phyloP scores from a whole-genome alignment of 1,139 yeast genomes.

The Taphrina populina region DNA sequence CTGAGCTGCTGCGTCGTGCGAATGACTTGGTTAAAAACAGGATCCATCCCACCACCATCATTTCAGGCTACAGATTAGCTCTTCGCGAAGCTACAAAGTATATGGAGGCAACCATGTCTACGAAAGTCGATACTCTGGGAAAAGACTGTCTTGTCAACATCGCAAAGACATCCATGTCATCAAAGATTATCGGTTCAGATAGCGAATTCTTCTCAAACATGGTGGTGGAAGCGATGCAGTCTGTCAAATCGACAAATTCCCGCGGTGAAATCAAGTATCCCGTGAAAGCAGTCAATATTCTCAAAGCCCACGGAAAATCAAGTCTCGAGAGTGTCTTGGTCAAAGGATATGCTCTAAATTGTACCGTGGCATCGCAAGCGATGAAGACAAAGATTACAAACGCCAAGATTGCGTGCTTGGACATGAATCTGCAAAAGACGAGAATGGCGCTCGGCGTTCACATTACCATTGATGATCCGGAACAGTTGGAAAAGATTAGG shows the following conservation, averaged over 20 bases:
- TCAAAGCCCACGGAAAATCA: conserved; percentile 96
- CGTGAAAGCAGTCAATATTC: conserved; percentile 91
- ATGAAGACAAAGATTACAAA: conserved; percentile 73
- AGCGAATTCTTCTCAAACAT: conserved; percentile 82
- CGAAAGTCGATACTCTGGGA: conserved; percentile 77
- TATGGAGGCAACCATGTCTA: conserved; percentile 79
- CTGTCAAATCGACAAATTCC: conserved; percentile 85
- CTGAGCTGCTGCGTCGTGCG: conserved; percentile 88
- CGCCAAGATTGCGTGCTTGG: conserved; percentile 90
- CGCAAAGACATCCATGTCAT: conserved; percentile 96
- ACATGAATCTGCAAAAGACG: conserved; percentile 91
- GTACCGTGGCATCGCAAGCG: conserved; percentile 97
- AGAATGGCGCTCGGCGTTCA: conserved; percentile 99
- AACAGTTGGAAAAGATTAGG: conserved; percentile 91
- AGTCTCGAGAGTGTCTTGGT: conserved; percentile 81
- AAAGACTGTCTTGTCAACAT: conserved; percentile 74
- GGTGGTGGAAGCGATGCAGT: conserved; percentile 94
- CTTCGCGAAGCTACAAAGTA: conserved; percentile 87
- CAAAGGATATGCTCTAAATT: conserved; percentile 92
- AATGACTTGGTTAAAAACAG: conserved; percentile 90
- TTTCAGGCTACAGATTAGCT: conserved; percentile 93
- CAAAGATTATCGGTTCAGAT: conserved; percentile 93
- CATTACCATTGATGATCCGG: conserved; percentile 95
- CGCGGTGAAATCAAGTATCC: conserved; percentile 93
- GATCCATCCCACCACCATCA: conserved; percentile 96